These are phyloP conservation scores for Nothomitra cinnamomea DNA, from an alignment of 2,329 filamentous ascomycete genomes.

Conservation along the genomic window DNA sequence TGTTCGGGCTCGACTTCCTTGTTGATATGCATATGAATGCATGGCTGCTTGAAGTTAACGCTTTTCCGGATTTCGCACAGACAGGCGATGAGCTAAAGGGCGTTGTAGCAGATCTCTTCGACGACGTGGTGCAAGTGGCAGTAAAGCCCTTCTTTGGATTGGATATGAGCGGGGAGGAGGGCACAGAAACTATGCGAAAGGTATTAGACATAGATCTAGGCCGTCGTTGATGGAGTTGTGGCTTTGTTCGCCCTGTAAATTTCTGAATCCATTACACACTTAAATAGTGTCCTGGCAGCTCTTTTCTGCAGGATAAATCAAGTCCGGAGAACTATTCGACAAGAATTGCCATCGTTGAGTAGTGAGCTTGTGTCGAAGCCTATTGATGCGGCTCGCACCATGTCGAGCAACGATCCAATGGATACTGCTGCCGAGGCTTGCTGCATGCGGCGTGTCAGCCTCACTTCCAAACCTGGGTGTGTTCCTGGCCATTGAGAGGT, in stretches of 20 bases:
- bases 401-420: no score
- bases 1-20: conserved; percentile 83
- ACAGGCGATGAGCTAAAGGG: conserved; percentile 58
- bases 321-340: no score
- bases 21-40: conserved; percentile 46
- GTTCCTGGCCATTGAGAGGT: not conserved
- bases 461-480: not conserved
- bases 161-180: conserved; percentile 14
- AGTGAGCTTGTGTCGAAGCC: no score
- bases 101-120: conserved; percentile 62
- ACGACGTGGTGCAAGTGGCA: conserved; percentile 49
- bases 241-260: not conserved
- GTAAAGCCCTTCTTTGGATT: conserved; percentile 49
- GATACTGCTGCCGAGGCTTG: not conserved
- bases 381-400: no score
- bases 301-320: no score
- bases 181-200: conserved; percentile 18
- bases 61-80: conserved; percentile 91
- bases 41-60: conserved; percentile 84
- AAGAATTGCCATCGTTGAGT: no score
- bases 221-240: conserved; percentile 11
- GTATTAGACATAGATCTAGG: conserved; percentile 26
- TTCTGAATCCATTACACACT: not conserved
- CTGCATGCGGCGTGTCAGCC: not conserved
- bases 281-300: no score